Percentiles rank a stretch among this genome's conserved stretches.
Evolutionary conservation across 179 eudicot genomes (phyloP).

Genomic region (Nepenthes alata): DNA sequence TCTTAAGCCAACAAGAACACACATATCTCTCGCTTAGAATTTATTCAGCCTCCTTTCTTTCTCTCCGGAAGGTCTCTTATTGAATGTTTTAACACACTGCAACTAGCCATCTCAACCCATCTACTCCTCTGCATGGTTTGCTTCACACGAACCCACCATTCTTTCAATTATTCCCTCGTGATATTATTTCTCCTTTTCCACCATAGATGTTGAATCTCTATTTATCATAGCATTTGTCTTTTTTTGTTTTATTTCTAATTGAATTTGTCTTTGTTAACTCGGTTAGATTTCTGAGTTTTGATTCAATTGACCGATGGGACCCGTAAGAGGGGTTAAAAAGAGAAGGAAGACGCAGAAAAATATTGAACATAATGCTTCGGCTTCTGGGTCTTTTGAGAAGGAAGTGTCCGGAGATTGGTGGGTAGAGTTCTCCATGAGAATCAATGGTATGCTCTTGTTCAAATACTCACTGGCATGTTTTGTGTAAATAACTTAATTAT

Average conservation of each 20-base stretch:
- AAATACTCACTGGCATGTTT: conserved; percentile 1
- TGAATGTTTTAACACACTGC: too few species aligned
- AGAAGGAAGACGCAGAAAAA: conserved; percentile 42
- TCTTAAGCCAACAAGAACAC: conserved; percentile 7
- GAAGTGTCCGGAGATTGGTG: conserved; percentile 64
- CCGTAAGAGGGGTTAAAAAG: conserved; percentile 65
- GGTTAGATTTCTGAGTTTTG: conserved; percentile 15
- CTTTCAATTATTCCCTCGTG: conserved; percentile 3
- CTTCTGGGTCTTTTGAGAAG: conserved; percentile 36
- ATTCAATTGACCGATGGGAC: conserved; percentile 65
- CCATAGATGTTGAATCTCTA: neutral
- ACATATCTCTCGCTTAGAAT: conserved; percentile 1
- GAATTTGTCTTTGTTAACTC: neutral
- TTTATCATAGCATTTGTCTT: neutral
- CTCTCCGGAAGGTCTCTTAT: neutral
- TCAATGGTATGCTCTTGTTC: conserved; percentile 40
- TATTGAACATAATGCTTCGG: conserved; percentile 19
- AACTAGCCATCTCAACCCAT: neutral
- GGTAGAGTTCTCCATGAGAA: conserved; percentile 41
- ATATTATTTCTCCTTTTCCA: conserved; percentile 1
- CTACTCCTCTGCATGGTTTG: conserved; percentile 5
- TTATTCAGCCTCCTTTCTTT: neutral
- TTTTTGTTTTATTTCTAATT: neutral
- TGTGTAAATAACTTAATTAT: neutral
- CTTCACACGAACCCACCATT: conserved; percentile 6